These are phyloP conservation scores for Fusarium albidum DNA, from an alignment of 2,329 filamentous ascomycete species.

Conservation along the genomic window DNA sequence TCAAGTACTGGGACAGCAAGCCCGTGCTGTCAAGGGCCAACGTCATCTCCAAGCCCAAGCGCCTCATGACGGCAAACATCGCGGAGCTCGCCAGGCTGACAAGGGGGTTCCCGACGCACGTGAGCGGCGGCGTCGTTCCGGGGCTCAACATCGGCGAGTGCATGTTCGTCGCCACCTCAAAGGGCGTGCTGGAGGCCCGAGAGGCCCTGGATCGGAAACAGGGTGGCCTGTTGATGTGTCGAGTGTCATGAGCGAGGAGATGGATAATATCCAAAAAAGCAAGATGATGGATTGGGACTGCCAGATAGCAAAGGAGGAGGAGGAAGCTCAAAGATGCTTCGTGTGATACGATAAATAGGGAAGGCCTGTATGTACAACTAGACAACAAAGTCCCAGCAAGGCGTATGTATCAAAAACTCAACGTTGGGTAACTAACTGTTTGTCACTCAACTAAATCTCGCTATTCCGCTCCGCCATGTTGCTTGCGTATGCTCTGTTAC, in stretches of 20 bases:
- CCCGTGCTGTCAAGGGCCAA: slow-evolving; percentile 76
- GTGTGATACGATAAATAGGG: slow-evolving; percentile 33
- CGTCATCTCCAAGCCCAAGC: slow-evolving; percentile 77
- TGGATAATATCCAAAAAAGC: neutral
- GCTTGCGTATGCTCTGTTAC: slow-evolving; percentile 21
- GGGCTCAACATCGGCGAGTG: slow-evolving; percentile 84
- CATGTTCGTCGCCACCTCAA: slow-evolving; percentile 80
- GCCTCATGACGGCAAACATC: slow-evolving; percentile 72
- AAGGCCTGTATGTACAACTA: slow-evolving; percentile 42
- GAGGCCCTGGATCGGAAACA: slow-evolving; percentile 83
- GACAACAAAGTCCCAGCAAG: slow-evolving; percentile 31
- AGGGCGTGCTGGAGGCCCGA: slow-evolving; percentile 80
- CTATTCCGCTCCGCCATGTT: slow-evolving; percentile 15
- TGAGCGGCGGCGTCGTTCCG: slow-evolving; percentile 72
- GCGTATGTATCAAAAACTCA: slow-evolving; percentile 38
- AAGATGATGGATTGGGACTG: slow-evolving; percentile 3
- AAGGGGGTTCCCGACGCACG: slow-evolving; percentile 68
- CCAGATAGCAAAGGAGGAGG: slow-evolving; percentile 10
- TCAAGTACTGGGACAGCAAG: slow-evolving; percentile 88
- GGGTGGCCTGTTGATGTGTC: slow-evolving; percentile 82
- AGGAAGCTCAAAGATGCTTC: slow-evolving; percentile 19
- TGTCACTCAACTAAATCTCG: slow-evolving; percentile 15
- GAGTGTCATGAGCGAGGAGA: slow-evolving; percentile 58
- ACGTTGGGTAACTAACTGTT: slow-evolving; percentile 21
- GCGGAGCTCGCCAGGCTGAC: slow-evolving; percentile 70